Base-by-base conservation (phyloP, 768 basidiomycete species). In the Hydnomerulius pinastri region DNA sequence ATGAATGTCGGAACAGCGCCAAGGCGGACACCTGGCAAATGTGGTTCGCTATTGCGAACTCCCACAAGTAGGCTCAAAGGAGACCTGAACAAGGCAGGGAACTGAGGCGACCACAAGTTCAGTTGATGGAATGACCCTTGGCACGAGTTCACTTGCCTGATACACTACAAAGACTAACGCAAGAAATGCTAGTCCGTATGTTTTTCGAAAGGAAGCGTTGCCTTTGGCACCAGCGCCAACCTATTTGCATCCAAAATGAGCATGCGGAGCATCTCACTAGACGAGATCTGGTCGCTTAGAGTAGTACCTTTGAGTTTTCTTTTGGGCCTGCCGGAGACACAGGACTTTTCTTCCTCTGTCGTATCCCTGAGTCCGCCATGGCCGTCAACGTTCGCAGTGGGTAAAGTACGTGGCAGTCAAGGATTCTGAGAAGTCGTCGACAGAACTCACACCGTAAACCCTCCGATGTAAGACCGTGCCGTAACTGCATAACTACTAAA, bases 1-100 rank as follows among this genome's bases (percentile, higher is more conserved):
- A 64, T 44, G 48, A 82, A 74, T 7, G 39, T 57, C 23, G 62
- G 60, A 11, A 43, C 33, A 5, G 49, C 23, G 3, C 51, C 50
- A 12, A 53, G 52, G 25, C 54, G 63, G 36, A 68, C 39, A 2
- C 68, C 67, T 6, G 44, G 45, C 6, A 69, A 21, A 21, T 28
- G 15, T 2, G 23, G 42, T 40, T 54, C 20, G 41, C 17, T 6
- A 25, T 50, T 25, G 35, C 43, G 53, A 50, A 32, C 20, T 15
- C 47, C 51, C 1, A 20, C 24, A 20, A 52, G 56, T 24, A 24
- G 23, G 39, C n/a, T 40, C 2, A 53, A 51, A 28, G 55, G 51
- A 4, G 5, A 23, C 36, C 40, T 40, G 41, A 37, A 18, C 25
- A 52, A 21, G 18, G 28, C 21, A 5, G 38, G 44, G 41, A 64